These are phyloP conservation scores for Aspergillus terreus DNA, from an alignment of 2,329 filamentous ascomycete species.

Conservation along the genomic window DNA sequence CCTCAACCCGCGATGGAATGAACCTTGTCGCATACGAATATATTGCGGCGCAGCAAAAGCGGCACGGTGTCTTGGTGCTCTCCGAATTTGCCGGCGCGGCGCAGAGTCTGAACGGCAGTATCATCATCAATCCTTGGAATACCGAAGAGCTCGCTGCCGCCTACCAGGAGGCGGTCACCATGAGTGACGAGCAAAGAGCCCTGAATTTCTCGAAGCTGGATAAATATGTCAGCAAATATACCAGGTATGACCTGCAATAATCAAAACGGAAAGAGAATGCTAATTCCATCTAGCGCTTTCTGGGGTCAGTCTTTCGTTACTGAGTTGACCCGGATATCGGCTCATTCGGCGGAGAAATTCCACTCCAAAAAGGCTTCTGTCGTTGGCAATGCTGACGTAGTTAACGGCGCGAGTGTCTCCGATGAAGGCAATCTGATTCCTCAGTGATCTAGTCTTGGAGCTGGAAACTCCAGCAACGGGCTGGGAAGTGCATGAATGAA, in stretches of 20 bases:
- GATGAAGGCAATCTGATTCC: background rate
- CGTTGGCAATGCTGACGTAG: slow-evolving; percentile 11
- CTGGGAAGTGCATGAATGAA: slow-evolving; percentile 14
- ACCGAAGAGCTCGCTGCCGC: slow-evolving; percentile 91
- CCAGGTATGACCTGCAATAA: slow-evolving; percentile 51
- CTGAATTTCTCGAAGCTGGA: slow-evolving; percentile 88
- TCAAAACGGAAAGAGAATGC: background rate
- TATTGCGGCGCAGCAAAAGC: slow-evolving; percentile 86
- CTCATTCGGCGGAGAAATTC: slow-evolving; percentile 33
- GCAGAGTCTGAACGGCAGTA: slow-evolving; percentile 85
- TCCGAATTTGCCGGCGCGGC: slow-evolving; percentile 96
- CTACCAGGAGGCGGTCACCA: slow-evolving; percentile 94
- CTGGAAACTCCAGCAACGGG: background rate
- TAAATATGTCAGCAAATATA: slow-evolving; percentile 96
- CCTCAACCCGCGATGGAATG: slow-evolving; percentile 97
- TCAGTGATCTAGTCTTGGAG: background rate
- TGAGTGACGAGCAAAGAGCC: slow-evolving; percentile 82
- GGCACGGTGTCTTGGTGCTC: slow-evolving; percentile 89
- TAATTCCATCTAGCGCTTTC: slow-evolving; percentile 63
- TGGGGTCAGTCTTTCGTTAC: slow-evolving; percentile 92
- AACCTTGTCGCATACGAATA: slow-evolving; percentile 98
- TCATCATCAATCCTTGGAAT: slow-evolving; percentile 98
- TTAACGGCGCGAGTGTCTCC: slow-evolving; percentile 14
- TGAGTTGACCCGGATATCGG: slow-evolving; percentile 65
- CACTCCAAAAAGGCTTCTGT: slow-evolving; percentile 28